phyloP scores from a whole-genome alignment of 2,329 filamentous ascomycete genomes.

The Aspergillus hortae region DNA sequence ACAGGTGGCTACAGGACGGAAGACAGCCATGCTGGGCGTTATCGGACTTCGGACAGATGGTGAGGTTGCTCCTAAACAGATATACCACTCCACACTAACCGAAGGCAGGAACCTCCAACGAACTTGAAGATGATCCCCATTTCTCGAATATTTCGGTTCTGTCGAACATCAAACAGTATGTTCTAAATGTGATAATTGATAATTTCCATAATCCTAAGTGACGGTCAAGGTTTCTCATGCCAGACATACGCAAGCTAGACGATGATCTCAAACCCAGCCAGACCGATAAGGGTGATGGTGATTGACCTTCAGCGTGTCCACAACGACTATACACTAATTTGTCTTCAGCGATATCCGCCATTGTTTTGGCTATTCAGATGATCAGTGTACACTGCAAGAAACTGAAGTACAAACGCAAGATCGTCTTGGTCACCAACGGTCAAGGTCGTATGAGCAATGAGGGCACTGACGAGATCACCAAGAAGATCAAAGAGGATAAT shows the following conservation, averaged over 20 bases:
- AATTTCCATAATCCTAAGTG: no score
- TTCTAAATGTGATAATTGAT: constrained; percentile 38
- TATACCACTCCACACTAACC: constrained; percentile 9
- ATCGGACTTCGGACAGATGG: constrained; percentile 77
- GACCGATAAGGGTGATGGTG: constrained; percentile 69
- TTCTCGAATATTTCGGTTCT: constrained; percentile 81
- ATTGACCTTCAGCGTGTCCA: background rate
- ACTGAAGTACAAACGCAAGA: constrained; percentile 74
- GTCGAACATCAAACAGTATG: constrained; percentile 59
- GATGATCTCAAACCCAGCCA: constrained; percentile 62
- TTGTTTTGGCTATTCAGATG: constrained; percentile 83
- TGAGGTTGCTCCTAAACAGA: constrained; percentile 20
- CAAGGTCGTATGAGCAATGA: constrained; percentile 68
- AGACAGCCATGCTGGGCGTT: constrained; percentile 72
- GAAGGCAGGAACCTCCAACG: constrained; percentile 60
- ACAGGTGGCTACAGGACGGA: constrained; percentile 63
- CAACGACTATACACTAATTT: background rate
- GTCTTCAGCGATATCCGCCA: constrained; percentile 65
- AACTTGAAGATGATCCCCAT: constrained; percentile 61
- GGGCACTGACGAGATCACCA: constrained; percentile 65
- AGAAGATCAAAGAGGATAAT: constrained; percentile 68
- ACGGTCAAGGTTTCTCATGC: constrained; percentile 57
- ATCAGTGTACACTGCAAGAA: constrained; percentile 76
- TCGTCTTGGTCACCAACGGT: constrained; percentile 83
- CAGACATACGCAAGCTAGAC: constrained; percentile 64